phyloP scores from a whole-genome alignment of 768 basidiomycete genomes.

The Rhizopogon vesiculosus region DNA sequence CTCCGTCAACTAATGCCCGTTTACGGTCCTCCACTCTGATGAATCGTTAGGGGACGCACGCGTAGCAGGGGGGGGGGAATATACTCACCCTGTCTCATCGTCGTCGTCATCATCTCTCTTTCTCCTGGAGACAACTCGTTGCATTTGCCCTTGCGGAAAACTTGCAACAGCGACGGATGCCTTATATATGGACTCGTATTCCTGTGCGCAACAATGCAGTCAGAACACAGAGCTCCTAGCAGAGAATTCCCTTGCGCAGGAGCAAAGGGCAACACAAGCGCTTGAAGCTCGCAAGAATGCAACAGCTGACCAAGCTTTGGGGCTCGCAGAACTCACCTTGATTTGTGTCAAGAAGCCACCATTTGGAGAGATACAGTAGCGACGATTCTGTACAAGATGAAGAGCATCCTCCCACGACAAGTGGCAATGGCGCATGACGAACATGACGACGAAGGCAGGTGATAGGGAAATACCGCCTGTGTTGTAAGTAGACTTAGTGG shows the following conservation, averaged over 20 bases:
- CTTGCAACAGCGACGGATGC: conserved; percentile 66
- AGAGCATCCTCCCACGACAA: conserved; percentile 86
- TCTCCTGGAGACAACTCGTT: conserved; percentile 46
- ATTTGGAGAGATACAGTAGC: conserved; percentile 93
- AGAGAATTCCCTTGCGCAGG: neutral
- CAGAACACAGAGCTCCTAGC: neutral
- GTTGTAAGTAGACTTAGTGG: neutral
- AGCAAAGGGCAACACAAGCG: neutral
- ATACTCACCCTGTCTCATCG: conserved; percentile 45
- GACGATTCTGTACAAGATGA: conserved; percentile 82
- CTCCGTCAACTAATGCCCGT: conserved; percentile 30
- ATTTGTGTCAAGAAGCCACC: conserved; percentile 90
- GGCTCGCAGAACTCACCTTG: conserved; percentile 49
- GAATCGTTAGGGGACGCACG: neutral
- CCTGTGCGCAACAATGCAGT: conserved; percentile 38
- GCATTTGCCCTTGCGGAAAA: conserved; percentile 40
- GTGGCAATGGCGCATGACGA: conserved; percentile 82
- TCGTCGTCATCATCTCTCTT: conserved; percentile 77
- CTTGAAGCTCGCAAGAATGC: neutral
- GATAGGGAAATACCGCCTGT: conserved; percentile 84
- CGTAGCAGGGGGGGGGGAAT: too few relatives aligned
- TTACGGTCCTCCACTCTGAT: conserved; percentile 41
- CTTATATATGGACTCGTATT: conserved; percentile 90
- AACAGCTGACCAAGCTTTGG: neutral
- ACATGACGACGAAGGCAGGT: conserved; percentile 89